A percentile compares a stretch with the other conserved stretches of the same genome.
Conservation (phyloP, 805 yeast species). For the Saturnispora dispora region DNA sequence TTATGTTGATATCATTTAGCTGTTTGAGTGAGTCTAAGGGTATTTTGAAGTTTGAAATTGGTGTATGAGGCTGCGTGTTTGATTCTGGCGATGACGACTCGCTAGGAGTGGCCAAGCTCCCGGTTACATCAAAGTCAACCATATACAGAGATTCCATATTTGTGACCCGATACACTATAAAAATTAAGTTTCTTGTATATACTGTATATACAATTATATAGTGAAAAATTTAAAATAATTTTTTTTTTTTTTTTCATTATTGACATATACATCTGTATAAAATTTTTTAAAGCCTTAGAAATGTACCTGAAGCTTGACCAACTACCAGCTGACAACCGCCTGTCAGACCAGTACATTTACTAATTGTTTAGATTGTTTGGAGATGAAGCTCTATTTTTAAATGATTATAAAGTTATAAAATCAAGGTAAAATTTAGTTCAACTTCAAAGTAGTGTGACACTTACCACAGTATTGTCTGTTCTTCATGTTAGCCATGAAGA, state of each 20-base stretch:
- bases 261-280: background rate
- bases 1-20: background rate
- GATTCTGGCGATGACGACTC: slow-evolving; percentile 4
- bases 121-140: background rate
- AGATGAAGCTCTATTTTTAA: background rate
- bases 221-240: background rate
- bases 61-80: slow-evolving; percentile 2
- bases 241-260: background rate
- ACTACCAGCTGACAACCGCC: background rate
- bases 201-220: background rate
- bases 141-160: background rate
- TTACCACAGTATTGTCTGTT: slow-evolving; percentile 99
- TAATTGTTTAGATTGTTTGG: background rate
- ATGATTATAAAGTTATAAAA: background rate
- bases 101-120: background rate
- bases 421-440: slow-evolving; percentile 19
- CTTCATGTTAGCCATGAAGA: slow-evolving; percentile 98
- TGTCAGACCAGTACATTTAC: background rate
- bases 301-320: background rate
- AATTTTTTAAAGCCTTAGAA: background rate
- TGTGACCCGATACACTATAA: background rate
- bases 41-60: background rate
- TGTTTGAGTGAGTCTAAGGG: background rate
- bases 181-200: background rate
- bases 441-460: slow-evolving; percentile 91